These are phyloP conservation scores for Ampelomyces quisqualis DNA, from an alignment of 2,329 filamentous ascomycete genomes.

Conservation along the genomic window DNA sequence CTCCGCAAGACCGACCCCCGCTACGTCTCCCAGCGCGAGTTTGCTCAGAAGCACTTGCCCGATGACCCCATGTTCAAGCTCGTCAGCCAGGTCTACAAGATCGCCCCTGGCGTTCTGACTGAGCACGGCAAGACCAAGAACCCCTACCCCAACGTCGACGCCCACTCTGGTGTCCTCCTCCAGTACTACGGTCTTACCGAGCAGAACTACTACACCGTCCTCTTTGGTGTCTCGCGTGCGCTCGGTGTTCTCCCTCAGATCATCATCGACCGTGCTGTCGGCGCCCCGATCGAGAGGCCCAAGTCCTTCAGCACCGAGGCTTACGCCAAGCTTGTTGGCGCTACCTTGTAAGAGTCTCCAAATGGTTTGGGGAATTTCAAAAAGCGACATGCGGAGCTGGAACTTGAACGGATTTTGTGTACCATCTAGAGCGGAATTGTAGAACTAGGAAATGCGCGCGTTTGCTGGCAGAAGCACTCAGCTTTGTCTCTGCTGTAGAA, in stretches of 20 bases:
- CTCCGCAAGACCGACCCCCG: slow-evolving; percentile 99
- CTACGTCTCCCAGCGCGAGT: slow-evolving; percentile 97
- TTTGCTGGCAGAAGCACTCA: slow-evolving; percentile 23
- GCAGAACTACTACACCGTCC: slow-evolving; percentile 99
- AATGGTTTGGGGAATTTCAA: slow-evolving; percentile 12
- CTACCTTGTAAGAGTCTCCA: slow-evolving; percentile 70
- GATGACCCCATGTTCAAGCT: slow-evolving; percentile 99
- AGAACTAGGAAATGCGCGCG: slow-evolving; percentile 31
- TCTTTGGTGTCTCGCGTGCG: slow-evolving; percentile 97
- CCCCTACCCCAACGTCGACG: slow-evolving; percentile 98
- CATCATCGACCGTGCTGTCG: slow-evolving; percentile 98
- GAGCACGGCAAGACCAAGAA: slow-evolving; percentile 99
- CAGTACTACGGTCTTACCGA: slow-evolving; percentile 99
- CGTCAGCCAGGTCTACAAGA: slow-evolving; percentile 99
- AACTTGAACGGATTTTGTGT: slow-evolving; percentile 33
- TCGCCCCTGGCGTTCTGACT: slow-evolving; percentile 93
- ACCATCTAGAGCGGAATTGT: slow-evolving; percentile 41
- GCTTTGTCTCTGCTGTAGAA: slow-evolving; percentile 32
- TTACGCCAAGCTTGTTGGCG: slow-evolving; percentile 88
- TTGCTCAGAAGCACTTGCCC: slow-evolving; percentile 89
- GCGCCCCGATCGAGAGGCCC: slow-evolving; percentile 95
- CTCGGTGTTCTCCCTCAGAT: slow-evolving; percentile 98
- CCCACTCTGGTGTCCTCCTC: slow-evolving; percentile 97
- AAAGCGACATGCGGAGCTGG: slow-evolving; percentile 16
- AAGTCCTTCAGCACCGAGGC: slow-evolving; percentile 99